A percentile compares a stretch with the other conserved stretches of the same genome.
Evolutionary conservation across 768 basidiomycete species (phyloP).

Genomic region (Boletus edulis): DNA sequence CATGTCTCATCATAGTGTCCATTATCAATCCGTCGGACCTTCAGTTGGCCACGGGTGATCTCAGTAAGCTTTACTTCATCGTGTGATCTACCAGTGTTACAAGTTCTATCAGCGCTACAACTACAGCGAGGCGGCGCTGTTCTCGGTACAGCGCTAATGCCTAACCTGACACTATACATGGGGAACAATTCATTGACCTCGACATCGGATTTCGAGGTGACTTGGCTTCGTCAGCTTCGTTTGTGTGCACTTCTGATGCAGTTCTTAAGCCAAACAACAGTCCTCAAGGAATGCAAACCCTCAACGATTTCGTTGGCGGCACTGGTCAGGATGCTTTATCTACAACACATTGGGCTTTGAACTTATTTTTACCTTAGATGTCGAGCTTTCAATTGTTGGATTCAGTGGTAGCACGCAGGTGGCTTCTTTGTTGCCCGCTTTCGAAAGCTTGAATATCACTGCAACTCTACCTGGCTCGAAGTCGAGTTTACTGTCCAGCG

Average conservation of each 20-base stretch:
- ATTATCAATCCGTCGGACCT: conserved; percentile 71
- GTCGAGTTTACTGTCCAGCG: conserved; percentile 52
- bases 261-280: conserved; percentile 53
- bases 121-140: conserved; percentile 48
- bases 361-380: conserved; percentile 37
- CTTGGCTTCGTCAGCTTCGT: neutral
- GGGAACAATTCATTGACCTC: conserved; percentile 59
- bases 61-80: conserved; percentile 43
- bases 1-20: conserved; percentile 37
- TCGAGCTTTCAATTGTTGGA: conserved; percentile 54
- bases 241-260: neutral
- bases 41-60: conserved; percentile 57
- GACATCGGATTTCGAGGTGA: conserved; percentile 50
- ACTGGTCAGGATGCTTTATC: conserved; percentile 37
- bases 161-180: conserved; percentile 54
- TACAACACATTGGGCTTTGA: neutral
- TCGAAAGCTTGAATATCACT: conserved; percentile 55
- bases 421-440: conserved; percentile 56
- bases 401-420: conserved; percentile 59
- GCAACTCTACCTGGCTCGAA: conserved; percentile 60
- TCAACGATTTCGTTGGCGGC: conserved; percentile 66
- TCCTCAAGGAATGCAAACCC: conserved; percentile 56
- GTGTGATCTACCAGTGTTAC: neutral
- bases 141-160: conserved; percentile 61
- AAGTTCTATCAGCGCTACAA: conserved; percentile 45